Evolutionary conservation across 2,329 filamentous ascomycete genomes (phyloP).

Genomic region (Niveomyces coronatus): DNA sequence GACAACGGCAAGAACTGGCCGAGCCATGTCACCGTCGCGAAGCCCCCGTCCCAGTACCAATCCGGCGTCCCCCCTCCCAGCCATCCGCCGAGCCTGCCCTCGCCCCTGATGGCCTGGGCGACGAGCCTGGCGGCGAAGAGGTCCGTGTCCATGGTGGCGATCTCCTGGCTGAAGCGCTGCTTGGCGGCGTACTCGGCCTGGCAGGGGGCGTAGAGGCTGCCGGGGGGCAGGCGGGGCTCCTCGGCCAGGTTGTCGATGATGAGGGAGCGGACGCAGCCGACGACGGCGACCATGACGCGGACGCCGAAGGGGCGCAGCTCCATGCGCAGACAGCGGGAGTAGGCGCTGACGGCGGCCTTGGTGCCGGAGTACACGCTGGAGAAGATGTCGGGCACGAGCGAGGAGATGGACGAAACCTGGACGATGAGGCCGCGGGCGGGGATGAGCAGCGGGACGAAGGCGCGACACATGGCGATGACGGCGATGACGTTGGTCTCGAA

Average conservation of each 20-base stretch:
- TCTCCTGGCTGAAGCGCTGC: constrained; percentile 38
- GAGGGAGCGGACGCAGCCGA: constrained; percentile 42
- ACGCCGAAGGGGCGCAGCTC: constrained; percentile 45
- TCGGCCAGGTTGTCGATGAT: constrained; percentile 33
- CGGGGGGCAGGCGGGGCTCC: constrained; percentile 29
- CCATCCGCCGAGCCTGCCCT: constrained; percentile 19
- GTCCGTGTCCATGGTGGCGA: constrained; percentile 33
- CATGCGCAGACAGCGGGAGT: constrained; percentile 42
- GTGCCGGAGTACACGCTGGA: constrained; percentile 43
- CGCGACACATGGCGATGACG: constrained; percentile 43
- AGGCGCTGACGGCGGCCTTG: constrained; percentile 43
- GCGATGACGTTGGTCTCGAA: constrained; percentile 49
- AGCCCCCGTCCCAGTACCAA: constrained; percentile 13
- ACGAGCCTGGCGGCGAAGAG: constrained; percentile 35
- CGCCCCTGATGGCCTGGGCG: constrained; percentile 28
- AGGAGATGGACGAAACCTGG: constrained; percentile 43
- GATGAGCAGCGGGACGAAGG: constrained; percentile 44
- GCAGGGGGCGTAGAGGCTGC: constrained; percentile 37
- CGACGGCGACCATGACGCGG: constrained; percentile 46
- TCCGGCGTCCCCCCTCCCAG: constrained; percentile 14
- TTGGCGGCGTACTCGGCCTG: constrained; percentile 35
- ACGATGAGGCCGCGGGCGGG: constrained; percentile 40
- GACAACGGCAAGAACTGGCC: constrained; percentile 5
- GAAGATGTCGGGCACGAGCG: constrained; percentile 42
- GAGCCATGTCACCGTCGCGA: constrained; percentile 5